A percentile compares a stretch with the other conserved stretches of the same genome.
phyloP scores from a whole-genome alignment of 768 basidiomycete genomes.

The Tricholoma saponaceum region DNA sequence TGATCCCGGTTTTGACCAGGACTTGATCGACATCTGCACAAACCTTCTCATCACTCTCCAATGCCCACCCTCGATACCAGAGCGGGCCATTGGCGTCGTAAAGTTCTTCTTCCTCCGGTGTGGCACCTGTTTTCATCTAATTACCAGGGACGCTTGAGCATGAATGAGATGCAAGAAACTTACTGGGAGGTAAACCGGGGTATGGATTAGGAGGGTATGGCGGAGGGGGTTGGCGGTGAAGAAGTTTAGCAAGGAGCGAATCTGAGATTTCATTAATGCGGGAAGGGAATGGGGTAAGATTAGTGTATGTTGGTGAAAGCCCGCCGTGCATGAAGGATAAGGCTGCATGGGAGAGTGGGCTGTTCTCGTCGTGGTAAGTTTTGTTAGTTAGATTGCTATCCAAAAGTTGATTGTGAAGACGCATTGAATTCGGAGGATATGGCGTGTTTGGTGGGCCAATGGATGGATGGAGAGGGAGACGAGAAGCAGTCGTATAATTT shows the following conservation, averaged over 20 bases:
- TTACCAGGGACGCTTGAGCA: not conserved
- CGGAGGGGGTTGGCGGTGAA: constrained; percentile 58
- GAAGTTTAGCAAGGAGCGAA: constrained; percentile 68
- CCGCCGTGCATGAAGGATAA: constrained; percentile 95
- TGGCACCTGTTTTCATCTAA: constrained; percentile 41
- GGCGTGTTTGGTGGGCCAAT: constrained; percentile 66
- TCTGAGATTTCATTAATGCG: constrained; percentile 74
- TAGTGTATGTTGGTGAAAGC: constrained; percentile 69
- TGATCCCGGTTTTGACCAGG: constrained; percentile 69
- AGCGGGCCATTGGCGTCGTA: constrained; percentile 80
- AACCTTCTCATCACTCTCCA: constrained; percentile 59
- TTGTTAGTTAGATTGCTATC: constrained; percentile 13
- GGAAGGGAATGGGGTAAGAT: constrained; percentile 81
- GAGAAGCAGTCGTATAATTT: constrained; percentile 80
- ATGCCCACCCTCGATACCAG: constrained; percentile 96
- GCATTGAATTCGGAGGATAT: constrained; percentile 37
- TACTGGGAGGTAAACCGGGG: constrained; percentile 59
- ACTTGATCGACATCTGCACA: constrained; percentile 74
- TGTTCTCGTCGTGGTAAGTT: constrained; percentile 26
- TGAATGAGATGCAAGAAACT: constrained; percentile 6
- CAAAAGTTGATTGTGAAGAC: constrained; percentile 14
- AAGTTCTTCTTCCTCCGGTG: constrained; percentile 61
- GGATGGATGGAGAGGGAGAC: constrained; percentile 74
- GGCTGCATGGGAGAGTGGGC: constrained; percentile 70
- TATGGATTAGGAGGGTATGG: constrained; percentile 82